These are phyloP conservation scores for Penicillium odoratum DNA, from an alignment of 495 filamentous ascomycete species.

Conservation along the genomic window DNA sequence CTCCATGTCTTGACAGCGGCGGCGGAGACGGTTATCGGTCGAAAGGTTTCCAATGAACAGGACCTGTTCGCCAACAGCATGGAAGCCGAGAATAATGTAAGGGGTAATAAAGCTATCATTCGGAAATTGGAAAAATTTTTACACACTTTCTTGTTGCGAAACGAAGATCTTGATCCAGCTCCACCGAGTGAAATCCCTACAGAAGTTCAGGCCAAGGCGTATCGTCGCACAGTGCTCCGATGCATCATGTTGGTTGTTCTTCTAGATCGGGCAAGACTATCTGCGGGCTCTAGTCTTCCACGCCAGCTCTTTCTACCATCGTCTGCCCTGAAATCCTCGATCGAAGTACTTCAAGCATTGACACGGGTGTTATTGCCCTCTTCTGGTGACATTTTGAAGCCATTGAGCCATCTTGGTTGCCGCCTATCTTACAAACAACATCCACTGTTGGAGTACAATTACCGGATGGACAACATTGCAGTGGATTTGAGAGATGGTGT, in stretches of 20 bases:
- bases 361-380: slow-evolving; percentile 57
- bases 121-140: slow-evolving; percentile 53
- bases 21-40: slow-evolving; percentile 61
- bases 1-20: slow-evolving; percentile 49
- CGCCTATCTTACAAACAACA: slow-evolving; percentile 54
- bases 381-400: slow-evolving; percentile 56
- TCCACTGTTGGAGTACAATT: slow-evolving; percentile 59
- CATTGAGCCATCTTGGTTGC: slow-evolving; percentile 58
- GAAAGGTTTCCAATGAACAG: slow-evolving; percentile 40
- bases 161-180: slow-evolving; percentile 49
- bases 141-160: slow-evolving; percentile 58
- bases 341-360: slow-evolving; percentile 53
- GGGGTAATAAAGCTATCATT: slow-evolving; percentile 31
- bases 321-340: slow-evolving; percentile 59
- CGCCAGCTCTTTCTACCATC: slow-evolving; percentile 45
- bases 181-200: slow-evolving; percentile 28
- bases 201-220: slow-evolving; percentile 43
- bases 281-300: slow-evolving; percentile 29
- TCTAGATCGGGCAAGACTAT: slow-evolving; percentile 51
- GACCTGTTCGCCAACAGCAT: not conserved
- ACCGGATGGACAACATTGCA: slow-evolving; percentile 59
- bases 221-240: slow-evolving; percentile 57
- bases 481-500: slow-evolving; percentile 66
- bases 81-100: not conserved
- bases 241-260: slow-evolving; percentile 63